A percentile compares a stretch with the other conserved stretches of the same genome.
These are phyloP conservation scores for Candida dubliniensis DNA, from an alignment of 1,139 yeast genomes.

Conservation along the genomic window DNA sequence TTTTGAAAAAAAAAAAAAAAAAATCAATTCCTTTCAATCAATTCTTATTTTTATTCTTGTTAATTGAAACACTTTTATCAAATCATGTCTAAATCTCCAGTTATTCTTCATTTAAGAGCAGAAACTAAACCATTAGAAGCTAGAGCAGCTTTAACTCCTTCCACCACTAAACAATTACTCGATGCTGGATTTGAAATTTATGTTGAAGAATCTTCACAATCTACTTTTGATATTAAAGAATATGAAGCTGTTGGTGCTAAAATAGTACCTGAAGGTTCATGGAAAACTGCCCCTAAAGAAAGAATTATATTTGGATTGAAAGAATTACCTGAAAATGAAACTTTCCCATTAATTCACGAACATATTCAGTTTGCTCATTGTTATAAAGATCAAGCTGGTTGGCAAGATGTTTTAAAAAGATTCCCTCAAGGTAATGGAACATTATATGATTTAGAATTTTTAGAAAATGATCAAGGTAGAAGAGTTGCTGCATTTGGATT, in stretches of 20 bases:
- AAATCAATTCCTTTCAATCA: background rate
- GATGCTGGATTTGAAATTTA: slow-evolving; percentile 87
- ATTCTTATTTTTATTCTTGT: background rate
- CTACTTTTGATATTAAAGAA: slow-evolving; percentile 74
- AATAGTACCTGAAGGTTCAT: slow-evolving; percentile 89
- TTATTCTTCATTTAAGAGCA: slow-evolving; percentile 81
- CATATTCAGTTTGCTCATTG: slow-evolving; percentile 99
- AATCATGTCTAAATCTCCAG: slow-evolving; percentile 24
- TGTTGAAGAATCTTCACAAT: slow-evolving; percentile 85
- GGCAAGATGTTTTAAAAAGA: slow-evolving; percentile 87
- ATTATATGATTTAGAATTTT: slow-evolving; percentile 88
- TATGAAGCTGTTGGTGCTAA: slow-evolving; percentile 79
- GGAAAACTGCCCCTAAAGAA: slow-evolving; percentile 88
- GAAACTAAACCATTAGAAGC: slow-evolving; percentile 97
- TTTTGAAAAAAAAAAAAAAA: background rate
- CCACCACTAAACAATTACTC: slow-evolving; percentile 77
- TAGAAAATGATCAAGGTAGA: slow-evolving; percentile 92
- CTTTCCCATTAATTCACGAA: slow-evolving; percentile 90
- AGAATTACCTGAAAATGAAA: slow-evolving; percentile 88
- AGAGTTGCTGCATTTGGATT: slow-evolving; percentile 99
- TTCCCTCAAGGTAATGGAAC: slow-evolving; percentile 91
- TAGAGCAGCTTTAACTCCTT: slow-evolving; percentile 94
- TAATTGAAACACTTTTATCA: background rate
- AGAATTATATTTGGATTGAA: slow-evolving; percentile 90
- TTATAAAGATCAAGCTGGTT: slow-evolving; percentile 95